A percentile compares a stretch with the other conserved stretches of the same genome.
Evolutionary conservation across 257 asterid genomes (phyloP).

Genomic region (Lavandula angustifolia): DNA sequence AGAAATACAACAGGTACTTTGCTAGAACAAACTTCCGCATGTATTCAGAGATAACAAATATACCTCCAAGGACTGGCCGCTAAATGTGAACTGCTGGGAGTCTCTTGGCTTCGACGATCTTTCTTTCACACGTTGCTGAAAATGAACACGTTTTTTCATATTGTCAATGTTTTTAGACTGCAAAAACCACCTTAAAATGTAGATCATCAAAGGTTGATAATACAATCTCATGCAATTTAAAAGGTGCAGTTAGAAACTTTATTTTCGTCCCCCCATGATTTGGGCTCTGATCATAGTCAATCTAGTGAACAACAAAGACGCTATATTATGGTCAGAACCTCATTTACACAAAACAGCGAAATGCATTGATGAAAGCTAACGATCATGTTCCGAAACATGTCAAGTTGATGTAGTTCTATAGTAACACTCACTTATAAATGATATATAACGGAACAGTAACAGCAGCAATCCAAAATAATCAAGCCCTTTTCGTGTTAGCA

Average conservation of each 20-base stretch:
- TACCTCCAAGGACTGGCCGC: conserved; percentile 68
- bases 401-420: conserved; percentile 20
- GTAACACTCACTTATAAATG: conserved; percentile 11
- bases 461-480: conserved; percentile 16
- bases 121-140: conserved; percentile 86
- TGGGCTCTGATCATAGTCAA: conserved; percentile 4
- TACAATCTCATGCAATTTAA: conserved; percentile 9
- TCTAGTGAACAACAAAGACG: conserved; percentile 21
- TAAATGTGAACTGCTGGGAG: conserved; percentile 51
- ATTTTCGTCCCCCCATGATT: background rate
- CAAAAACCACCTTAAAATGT: conserved; percentile 7
- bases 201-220: conserved; percentile 16
- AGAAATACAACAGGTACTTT: conserved; percentile 21
- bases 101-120: conserved; percentile 61
- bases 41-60: conserved; percentile 25
- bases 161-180: conserved; percentile 9
- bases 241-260: background rate
- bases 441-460: conserved; percentile 10
- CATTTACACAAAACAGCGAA: conserved; percentile 1
- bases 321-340: conserved; percentile 12
- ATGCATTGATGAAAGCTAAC: background rate
- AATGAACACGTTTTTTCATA: conserved; percentile 23
- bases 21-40: conserved; percentile 18
- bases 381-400: background rate
- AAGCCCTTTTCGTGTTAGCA: conserved; percentile 17